phyloP scores from a whole-genome alignment of 2,329 filamentous ascomycete genomes.

The Malbranchea zuffiana region DNA sequence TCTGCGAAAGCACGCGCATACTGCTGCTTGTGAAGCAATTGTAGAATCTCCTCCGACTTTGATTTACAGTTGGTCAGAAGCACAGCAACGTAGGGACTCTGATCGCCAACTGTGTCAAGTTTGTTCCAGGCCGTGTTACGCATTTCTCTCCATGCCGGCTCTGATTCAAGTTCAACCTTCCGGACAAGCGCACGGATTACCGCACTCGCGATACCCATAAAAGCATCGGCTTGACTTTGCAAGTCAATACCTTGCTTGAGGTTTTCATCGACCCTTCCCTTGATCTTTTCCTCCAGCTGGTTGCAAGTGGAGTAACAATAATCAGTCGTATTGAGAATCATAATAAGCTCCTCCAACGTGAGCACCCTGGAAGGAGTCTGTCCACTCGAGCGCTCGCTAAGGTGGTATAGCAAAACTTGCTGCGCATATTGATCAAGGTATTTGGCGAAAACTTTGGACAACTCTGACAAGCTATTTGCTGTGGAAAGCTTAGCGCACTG shows the following conservation, averaged over 20 bases:
- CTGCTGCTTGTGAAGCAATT: constrained; percentile 73
- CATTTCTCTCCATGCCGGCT: constrained; percentile 93
- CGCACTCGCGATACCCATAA: constrained; percentile 86
- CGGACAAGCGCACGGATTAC: constrained; percentile 75
- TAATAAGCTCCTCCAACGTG: constrained; percentile 60
- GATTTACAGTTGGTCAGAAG: constrained; percentile 62
- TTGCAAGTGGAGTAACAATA: constrained; percentile 93
- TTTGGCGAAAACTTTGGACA: constrained; percentile 76
- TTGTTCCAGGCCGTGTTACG: constrained; percentile 89
- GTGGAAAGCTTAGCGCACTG: constrained; percentile 96
- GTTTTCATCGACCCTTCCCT: constrained; percentile 73
- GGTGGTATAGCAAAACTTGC: constrained; percentile 69
- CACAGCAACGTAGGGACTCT: constrained; percentile 82
- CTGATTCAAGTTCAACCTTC: constrained; percentile 69
- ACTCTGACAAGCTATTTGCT: constrained; percentile 70
- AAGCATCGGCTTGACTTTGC: constrained; percentile 85
- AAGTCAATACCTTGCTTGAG: constrained; percentile 68
- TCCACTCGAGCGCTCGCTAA: constrained; percentile 48
- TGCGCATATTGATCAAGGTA: constrained; percentile 95
- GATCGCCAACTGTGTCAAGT: constrained; percentile 85
- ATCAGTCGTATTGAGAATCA: constrained; percentile 91
- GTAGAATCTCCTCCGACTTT: constrained; percentile 63
- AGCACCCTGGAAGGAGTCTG: constrained; percentile 43
- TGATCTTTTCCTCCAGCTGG: constrained; percentile 90
- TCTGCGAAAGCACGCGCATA: constrained; percentile 93